Base-by-base conservation (phyloP, 768 basidiomycete species). In the Lactarius akahatsu region DNA sequence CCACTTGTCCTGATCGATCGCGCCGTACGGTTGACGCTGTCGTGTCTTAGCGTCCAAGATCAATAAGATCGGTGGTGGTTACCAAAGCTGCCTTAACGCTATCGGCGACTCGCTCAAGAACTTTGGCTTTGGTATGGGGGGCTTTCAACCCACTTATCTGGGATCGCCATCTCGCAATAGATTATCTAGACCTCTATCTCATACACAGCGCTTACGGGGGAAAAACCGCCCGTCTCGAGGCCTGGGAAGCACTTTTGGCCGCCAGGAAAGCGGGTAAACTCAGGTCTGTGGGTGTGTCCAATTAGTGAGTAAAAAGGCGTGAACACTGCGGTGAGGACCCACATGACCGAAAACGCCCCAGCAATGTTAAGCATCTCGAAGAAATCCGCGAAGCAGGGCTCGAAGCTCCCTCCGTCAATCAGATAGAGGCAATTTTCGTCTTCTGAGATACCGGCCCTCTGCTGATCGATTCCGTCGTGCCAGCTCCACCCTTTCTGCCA, bases 211-310 rank as follows among this genome's bases (percentile, higher is more conserved):
- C 92, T 0, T 75, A 80, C 7, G 83, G 86, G 20, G 91, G 89
- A 6, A 83, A 80, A 23, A 81, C 85, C 65, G 79, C 78, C 34
- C 87, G 92, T 23, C 77, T 93, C n/a, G 83, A 79, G 26, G 87
- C 90, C 0, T 94, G 89, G 78, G 85, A 80, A 58, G 90, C 89
- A 8, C 79, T 94, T 13, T 74, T 86, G 6, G 85, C 88, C 41
- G 82, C 83, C n/a, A 83, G 83, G 68, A 72, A 78, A 34, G 82
- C 77, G 3, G 91, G 92, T 3, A 90, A 90, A 71, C 82, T 92
- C 59, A 81, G 83, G 67, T 80, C 81, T 5, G 83, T 91, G n/a
- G 92, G 92, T 2, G 92, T 94, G 8, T 92, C 90, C 1, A 94
- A 94, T 76, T 94, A 86, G 90, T 91, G 70, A 57, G 88, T 70